These are phyloP conservation scores for Chytridiales sp. DNA, from an alignment of 371 early-diverging fungal species.

Conservation along the genomic window DNA sequence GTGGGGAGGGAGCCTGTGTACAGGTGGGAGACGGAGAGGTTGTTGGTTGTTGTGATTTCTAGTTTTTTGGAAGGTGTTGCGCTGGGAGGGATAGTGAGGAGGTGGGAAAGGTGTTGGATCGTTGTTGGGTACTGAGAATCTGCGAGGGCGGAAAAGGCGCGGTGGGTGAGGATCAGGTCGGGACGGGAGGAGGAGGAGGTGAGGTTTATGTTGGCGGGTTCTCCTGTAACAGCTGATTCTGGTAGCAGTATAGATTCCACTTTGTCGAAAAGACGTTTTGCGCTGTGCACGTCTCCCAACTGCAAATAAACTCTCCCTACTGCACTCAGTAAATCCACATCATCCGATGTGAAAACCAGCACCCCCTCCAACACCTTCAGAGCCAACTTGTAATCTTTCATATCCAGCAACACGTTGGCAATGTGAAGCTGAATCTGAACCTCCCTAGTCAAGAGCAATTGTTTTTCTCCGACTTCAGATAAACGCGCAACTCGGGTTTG, in stretches of 20 bases:
- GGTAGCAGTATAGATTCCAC: background rate
- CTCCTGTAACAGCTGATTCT: background rate
- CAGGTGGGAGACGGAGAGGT: slow-evolving; percentile 42
- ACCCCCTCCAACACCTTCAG: slow-evolving; percentile 22
- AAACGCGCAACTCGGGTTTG: background rate
- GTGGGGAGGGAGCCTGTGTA: slow-evolving; percentile 44
- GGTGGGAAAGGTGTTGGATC: slow-evolving; percentile 23
- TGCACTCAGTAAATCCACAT: slow-evolving; percentile 29
- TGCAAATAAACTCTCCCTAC: slow-evolving; percentile 37
- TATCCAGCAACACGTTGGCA: slow-evolving; percentile 30
- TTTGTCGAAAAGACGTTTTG: slow-evolving; percentile 16
- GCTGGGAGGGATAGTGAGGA: slow-evolving; percentile 22
- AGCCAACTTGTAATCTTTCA: slow-evolving; percentile 30
- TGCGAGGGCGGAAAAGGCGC: slow-evolving; percentile 30
- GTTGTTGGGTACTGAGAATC: slow-evolving; percentile 27
- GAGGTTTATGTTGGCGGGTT: background rate
- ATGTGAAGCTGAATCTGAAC: slow-evolving; percentile 20
- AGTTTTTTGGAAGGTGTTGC: background rate
- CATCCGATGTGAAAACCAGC: background rate
- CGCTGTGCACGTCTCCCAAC: slow-evolving; percentile 30
- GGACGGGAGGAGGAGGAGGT: slow-evolving; percentile 5
- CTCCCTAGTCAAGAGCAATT: background rate
- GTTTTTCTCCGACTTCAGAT: background rate
- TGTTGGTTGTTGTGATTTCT: slow-evolving; percentile 25
- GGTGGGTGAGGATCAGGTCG: slow-evolving; percentile 26